phyloP scores from a whole-genome alignment of 306 rosid species.

The Gillenia trifoliata region DNA sequence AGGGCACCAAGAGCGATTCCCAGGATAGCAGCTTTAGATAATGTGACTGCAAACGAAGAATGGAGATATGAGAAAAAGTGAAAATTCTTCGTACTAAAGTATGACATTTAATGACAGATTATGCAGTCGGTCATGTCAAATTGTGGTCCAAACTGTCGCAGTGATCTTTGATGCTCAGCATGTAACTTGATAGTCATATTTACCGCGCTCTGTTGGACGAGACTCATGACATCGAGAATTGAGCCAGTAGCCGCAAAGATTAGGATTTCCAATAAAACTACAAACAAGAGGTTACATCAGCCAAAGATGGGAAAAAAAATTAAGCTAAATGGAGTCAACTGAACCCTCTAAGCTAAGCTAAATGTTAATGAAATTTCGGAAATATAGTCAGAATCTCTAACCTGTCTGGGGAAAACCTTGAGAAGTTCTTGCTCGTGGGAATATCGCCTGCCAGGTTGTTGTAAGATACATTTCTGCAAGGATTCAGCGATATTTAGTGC shows the following conservation, averaged over 20 bases:
- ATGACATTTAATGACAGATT: background rate
- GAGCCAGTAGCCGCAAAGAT: slow-evolving; percentile 83
- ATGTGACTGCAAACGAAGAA: slow-evolving; percentile 41
- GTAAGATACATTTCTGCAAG: slow-evolving; percentile 78
- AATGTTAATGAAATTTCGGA: background rate
- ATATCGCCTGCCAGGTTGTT: slow-evolving; percentile 78
- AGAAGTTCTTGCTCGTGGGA: slow-evolving; percentile 83
- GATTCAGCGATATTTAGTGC: slow-evolving; percentile 8
- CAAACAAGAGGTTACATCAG: slow-evolving; percentile 17
- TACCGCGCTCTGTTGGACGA: slow-evolving; percentile 71
- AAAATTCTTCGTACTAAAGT: background rate
- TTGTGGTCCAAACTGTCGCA: background rate
- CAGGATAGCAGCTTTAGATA: slow-evolving; percentile 88
- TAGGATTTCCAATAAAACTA: slow-evolving; percentile 89
- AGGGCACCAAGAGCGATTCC: slow-evolving; percentile 98
- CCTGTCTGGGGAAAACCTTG: slow-evolving; percentile 87
- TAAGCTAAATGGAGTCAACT: background rate
- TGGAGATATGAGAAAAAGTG: background rate
- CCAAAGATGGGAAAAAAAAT: background rate
- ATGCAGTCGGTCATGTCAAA: background rate
- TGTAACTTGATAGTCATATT: background rate
- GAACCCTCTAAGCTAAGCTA: background rate
- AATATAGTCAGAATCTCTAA: slow-evolving; percentile 17
- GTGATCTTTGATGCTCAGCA: background rate
- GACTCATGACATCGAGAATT: slow-evolving; percentile 55